These are phyloP conservation scores for Ambrosiella xylebori DNA, from an alignment of 2,329 filamentous ascomycete genomes.

Conservation along the genomic window DNA sequence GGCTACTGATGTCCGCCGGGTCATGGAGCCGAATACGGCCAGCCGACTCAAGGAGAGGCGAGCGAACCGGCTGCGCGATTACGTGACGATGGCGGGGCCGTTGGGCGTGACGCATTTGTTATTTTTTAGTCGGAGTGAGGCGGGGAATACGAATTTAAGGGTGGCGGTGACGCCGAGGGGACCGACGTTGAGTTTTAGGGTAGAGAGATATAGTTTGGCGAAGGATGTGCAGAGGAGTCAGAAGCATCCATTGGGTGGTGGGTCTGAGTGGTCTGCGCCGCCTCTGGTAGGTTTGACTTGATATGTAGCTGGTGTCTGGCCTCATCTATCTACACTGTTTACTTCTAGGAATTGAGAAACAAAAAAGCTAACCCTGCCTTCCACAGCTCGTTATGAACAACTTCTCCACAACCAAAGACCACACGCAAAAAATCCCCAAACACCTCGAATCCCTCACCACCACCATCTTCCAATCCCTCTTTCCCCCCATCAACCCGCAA, in stretches of 20 bases:
- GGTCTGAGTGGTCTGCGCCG: slow-evolving; percentile 70
- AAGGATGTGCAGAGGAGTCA: slow-evolving; percentile 77
- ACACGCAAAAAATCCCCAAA: slow-evolving; percentile 60
- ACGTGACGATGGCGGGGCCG: slow-evolving; percentile 86
- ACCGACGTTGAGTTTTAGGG: slow-evolving; percentile 82
- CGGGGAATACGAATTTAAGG: slow-evolving; percentile 82
- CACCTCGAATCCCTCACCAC: slow-evolving; percentile 87
- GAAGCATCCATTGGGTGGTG: slow-evolving; percentile 64
- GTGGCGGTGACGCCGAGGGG: slow-evolving; percentile 76
- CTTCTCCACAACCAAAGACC: slow-evolving; percentile 49
- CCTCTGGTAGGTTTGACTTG: slow-evolving; percentile 44
- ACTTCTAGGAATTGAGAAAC: neutral
- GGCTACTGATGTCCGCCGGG: slow-evolving; percentile 72
- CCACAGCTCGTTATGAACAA: slow-evolving; percentile 89
- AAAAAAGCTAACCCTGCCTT: too few species aligned
- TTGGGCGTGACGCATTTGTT: slow-evolving; percentile 84
- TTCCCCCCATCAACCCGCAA: slow-evolving; percentile 88
- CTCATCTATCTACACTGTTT: neutral
- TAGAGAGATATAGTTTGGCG: slow-evolving; percentile 85
- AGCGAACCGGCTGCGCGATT: slow-evolving; percentile 78
- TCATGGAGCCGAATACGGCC: slow-evolving; percentile 94
- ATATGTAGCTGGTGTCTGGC: neutral
- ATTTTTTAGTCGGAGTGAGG: slow-evolving; percentile 77
- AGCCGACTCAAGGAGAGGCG: slow-evolving; percentile 75
- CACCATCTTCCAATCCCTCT: slow-evolving; percentile 88